Evolutionary conservation across 306 rosid species (phyloP).

Genomic region (Begonia peltatifolia): DNA sequence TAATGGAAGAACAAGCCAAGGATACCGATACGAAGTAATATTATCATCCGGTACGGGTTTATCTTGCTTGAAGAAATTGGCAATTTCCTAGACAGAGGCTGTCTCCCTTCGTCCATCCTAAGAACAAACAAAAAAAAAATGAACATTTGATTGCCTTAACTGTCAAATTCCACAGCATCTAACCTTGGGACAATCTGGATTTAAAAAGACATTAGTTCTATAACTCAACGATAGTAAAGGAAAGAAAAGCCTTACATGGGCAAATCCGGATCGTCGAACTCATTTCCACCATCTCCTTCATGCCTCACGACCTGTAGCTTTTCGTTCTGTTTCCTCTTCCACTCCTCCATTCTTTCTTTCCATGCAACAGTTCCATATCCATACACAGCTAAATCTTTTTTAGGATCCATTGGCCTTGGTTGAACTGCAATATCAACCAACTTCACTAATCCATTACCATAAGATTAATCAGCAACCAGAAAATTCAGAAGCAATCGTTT

Average conservation of each 20-base stretch:
- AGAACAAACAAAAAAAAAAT: conserved; percentile 9
- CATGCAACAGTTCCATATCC: conserved; percentile 94
- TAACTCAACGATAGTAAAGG: too few species aligned
- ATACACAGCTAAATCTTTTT: conserved; percentile 68
- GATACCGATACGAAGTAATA: conserved; percentile 53
- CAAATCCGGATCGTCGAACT: conserved; percentile 52
- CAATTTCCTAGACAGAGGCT: conserved; percentile 75
- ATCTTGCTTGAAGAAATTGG: conserved; percentile 80
- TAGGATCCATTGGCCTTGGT: conserved; percentile 86
- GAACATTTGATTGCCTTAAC: not conserved
- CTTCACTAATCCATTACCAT: conserved; percentile 5
- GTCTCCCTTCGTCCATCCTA: conserved; percentile 96
- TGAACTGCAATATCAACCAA: conserved; percentile 34
- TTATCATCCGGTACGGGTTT: conserved; percentile 74
- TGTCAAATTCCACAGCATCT: too few species aligned
- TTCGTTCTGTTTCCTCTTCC: conserved; percentile 75
- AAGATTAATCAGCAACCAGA: not conserved
- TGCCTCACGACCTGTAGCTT: conserved; percentile 60
- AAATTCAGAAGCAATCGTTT: not conserved
- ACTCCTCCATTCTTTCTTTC: conserved; percentile 87
- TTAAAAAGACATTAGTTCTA: too few species aligned
- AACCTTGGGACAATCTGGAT: too few species aligned
- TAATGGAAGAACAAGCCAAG: conserved; percentile 78
- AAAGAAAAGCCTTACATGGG: conserved; percentile 42
- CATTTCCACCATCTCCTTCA: conserved; percentile 28